These are phyloP conservation scores for Suillus placidus DNA, from an alignment of 768 basidiomycete genomes.

Conservation along the genomic window DNA sequence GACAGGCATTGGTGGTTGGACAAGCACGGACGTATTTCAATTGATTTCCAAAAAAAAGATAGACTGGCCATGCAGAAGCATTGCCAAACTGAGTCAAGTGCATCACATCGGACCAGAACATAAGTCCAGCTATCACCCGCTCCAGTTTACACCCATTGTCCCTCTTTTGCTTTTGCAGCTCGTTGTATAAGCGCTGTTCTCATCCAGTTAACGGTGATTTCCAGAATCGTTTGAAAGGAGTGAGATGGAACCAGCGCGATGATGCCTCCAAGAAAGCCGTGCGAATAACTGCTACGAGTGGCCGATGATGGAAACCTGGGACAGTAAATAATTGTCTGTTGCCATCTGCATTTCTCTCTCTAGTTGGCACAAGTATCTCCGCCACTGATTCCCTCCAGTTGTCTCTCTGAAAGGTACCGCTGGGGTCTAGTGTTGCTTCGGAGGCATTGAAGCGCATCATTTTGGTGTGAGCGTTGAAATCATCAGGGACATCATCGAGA, in stretches of 20 bases:
- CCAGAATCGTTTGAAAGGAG: slow-evolving; percentile 5
- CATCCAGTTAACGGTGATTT: background rate
- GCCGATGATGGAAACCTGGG: slow-evolving; percentile 16
- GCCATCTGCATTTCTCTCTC: background rate
- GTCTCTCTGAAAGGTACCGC: background rate
- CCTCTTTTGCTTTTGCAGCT: slow-evolving; percentile 17
- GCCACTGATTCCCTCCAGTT: slow-evolving; percentile 15
- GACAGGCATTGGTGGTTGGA: slow-evolving; percentile 12
- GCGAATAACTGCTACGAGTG: slow-evolving; percentile 18
- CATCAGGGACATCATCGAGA: background rate
- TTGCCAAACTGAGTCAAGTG: slow-evolving; percentile 34
- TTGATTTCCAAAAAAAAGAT: slow-evolving; percentile 25
- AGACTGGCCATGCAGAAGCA: slow-evolving; percentile 29
- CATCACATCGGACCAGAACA: slow-evolving; percentile 36
- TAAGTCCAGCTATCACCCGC: slow-evolving; percentile 22
- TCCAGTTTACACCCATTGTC: slow-evolving; percentile 23
- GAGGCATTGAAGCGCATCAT: background rate
- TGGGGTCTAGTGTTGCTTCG: background rate
- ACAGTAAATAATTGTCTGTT: slow-evolving; percentile 11
- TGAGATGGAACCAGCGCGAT: slow-evolving; percentile 7
- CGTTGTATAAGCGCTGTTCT: slow-evolving; percentile 8
- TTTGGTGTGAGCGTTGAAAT: background rate
- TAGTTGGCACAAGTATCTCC: slow-evolving; percentile 17
- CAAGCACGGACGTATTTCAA: slow-evolving; percentile 25
- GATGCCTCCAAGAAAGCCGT: slow-evolving; percentile 13